Conservation (phyloP, 345 rosid genomes). For the rapeseed (Brassica napus) region DNA sequence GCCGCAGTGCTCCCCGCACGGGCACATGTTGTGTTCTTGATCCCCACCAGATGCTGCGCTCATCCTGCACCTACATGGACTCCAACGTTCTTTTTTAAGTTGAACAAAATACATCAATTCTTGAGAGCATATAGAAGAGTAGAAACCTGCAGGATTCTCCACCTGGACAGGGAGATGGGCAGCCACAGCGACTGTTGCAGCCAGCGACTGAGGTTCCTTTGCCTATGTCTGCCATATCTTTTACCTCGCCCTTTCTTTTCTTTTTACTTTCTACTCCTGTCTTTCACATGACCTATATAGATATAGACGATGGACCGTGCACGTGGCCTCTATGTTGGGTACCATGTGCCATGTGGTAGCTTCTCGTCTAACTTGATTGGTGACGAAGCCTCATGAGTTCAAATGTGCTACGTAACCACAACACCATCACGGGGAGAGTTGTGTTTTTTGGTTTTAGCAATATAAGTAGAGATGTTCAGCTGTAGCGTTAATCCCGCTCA, state of each 20-base stretch:
- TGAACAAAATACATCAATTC: conserved; percentile 6
- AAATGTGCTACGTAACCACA: conserved; percentile 15
- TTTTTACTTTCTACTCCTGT: neutral
- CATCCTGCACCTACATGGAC: conserved; percentile 42
- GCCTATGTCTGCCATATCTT: conserved; percentile 37
- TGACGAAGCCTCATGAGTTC: conserved; percentile 22
- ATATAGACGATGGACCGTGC: conserved; percentile 1
- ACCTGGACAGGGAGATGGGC: conserved; percentile 48
- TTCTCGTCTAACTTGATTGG: conserved; percentile 6
- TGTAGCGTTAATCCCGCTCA: too few relatives aligned
- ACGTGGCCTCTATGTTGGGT: conserved; percentile 18
- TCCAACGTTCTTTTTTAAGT: neutral
- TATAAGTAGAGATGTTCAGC: too few relatives aligned
- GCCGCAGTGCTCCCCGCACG: conserved; percentile 62
- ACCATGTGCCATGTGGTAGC: conserved; percentile 28
- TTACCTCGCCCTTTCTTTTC: neutral
- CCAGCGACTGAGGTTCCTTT: conserved; percentile 13
- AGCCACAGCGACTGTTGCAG: conserved; percentile 47
- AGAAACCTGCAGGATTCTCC: conserved; percentile 53
- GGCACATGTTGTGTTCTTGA: conserved; percentile 45
- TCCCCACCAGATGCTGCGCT: conserved; percentile 30
- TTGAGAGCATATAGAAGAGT: neutral
- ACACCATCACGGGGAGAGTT: too few relatives aligned
- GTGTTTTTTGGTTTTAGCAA: too few relatives aligned
- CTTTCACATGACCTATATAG: neutral